Evolutionary conservation across 208 protist genomes (phyloP), one percentile per base, ranked within the genome.

Genomic region (Leishmania gerbilli): DNA sequence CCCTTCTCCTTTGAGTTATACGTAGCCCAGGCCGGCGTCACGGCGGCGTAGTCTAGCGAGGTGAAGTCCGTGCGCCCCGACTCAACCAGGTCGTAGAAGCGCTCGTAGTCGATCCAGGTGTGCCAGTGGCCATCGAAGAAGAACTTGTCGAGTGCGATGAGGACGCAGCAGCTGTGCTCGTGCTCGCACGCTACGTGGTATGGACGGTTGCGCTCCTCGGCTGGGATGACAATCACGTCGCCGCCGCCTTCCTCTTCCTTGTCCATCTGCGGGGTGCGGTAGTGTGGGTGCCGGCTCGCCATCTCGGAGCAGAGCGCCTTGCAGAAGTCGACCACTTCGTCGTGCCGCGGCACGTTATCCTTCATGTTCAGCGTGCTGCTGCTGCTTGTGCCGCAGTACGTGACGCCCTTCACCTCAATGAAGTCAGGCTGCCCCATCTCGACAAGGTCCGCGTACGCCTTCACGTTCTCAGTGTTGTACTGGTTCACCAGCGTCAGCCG

Each of bases 351-450:
- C 19, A 99, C 97, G 86, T 99, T 98, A 2, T 88, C 88, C 74
- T 95, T 95, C 96, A 99, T 99, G 60, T 87, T 96, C 15, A 99
- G 85, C 34, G 90, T 95, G 64, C 87, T 94, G 56, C 87, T 96
- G 40, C 86, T 88, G 79, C 91, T 92, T 17, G 93, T 95, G 40
- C 97, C 97, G 82, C 96, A 99, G 87, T 95, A 99, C 11, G 97
- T 99, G 45, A 98, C 96, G 15, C 96, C 96, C 87, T 99, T 99
- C 72, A 99, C 93, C 74, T 99, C 98, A 76, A 99, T 97, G 80
- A 99, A 98, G 86, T 98, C 93, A 8, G 98, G 98, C 90, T 91
- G 89, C 0, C 97, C 98, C 65, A 94, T 87, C 78, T 91, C 77
- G n/a, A 99, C 93, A 17, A 99, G 82, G 60, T 98, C 89, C 5